These are phyloP conservation scores for Fusarium sp. DNA, from an alignment of 2,329 filamentous ascomycete species.

Conservation along the genomic window DNA sequence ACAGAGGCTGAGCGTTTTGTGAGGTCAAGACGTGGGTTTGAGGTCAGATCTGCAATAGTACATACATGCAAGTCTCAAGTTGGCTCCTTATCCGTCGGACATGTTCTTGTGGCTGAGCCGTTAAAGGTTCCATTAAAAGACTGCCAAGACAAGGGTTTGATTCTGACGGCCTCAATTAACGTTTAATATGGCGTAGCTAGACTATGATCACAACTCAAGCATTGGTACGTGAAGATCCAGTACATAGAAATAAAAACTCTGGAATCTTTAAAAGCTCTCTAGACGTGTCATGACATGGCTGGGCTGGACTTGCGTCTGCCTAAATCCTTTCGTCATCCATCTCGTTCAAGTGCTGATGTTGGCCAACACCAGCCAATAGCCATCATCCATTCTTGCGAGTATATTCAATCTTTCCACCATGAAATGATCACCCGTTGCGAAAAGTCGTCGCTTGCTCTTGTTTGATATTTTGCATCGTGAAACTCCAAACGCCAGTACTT, in stretches of 20 bases:
- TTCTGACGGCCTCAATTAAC: slow-evolving; percentile 16
- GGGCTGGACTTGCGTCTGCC: slow-evolving; percentile 7
- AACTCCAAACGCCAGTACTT: slow-evolving; percentile 45
- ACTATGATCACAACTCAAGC: background rate
- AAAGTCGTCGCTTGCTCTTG: slow-evolving; percentile 12
- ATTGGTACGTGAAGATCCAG: background rate
- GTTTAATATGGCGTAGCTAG: slow-evolving; percentile 1
- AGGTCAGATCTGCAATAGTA: background rate
- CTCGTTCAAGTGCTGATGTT: slow-evolving; percentile 23
- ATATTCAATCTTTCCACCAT: slow-evolving; percentile 15
- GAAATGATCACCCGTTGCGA: slow-evolving; percentile 17
- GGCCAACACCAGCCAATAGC: slow-evolving; percentile 35
- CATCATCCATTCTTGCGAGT: slow-evolving; percentile 11
- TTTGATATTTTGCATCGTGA: slow-evolving; percentile 27
- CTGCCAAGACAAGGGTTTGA: slow-evolving; percentile 24
- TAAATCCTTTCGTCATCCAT: slow-evolving; percentile 5
- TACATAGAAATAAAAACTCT: background rate
- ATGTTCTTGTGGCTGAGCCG: slow-evolving; percentile 29
- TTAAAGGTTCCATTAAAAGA: slow-evolving; percentile 16
- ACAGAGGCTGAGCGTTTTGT: slow-evolving; percentile 13
- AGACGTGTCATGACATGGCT: background rate
- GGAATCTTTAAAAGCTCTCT: background rate
- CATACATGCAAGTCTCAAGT: background rate
- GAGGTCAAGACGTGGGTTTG: background rate
- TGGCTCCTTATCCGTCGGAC: slow-evolving; percentile 11